Base-by-base conservation (phyloP, 441 rosid genomes). In the Corymbia calophylla region DNA sequence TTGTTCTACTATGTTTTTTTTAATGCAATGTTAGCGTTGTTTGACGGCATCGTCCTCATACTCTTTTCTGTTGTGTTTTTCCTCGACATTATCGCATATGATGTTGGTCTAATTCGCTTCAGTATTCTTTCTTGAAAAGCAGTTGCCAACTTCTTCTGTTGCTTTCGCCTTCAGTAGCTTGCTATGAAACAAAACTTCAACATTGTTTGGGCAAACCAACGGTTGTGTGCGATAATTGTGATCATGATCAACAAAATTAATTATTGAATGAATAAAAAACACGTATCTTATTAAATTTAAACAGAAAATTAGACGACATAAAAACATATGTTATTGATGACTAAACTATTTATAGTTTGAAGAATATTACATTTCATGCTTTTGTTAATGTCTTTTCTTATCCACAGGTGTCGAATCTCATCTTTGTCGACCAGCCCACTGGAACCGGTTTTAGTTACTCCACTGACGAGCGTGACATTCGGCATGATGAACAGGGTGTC, bases 371-470 rank as follows among this genome's bases (percentile, higher is more conserved):
- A 29, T 62, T 62, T 5, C 68, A 62, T 29, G 68, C 9, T 29
- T 62, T 62, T 62, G 32, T 29, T 29, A 29, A 62, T 29, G 32
- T 62, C 13, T 29, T 62, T 5, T 60, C 6, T 29, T 60, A 2
- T 27, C 32, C 39, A 84, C 90, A 96, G 99, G 97, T 88, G n/a
- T 96, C 98, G 0, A 96, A 96, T 91, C 85, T 97, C 86, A 87
- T 97, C 84, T 97, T 88, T 82, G 97, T 97, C 2, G 99, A 97
- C 88, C 97, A 97, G 84, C 97, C 95, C 1, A 91, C 92, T 16
- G 98, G 98, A 88, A 97, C 99, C 0, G 99, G 99, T 66, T 97
- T 97, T 89, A 94, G 97, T 87, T 96, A 94, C 73, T 91, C 95
- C 18, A 60, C 94, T 4, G 93, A 94, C 51, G 49, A 11, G n/a